Evolutionary conservation across 352 stramenopile genomes (phyloP), one percentile per base, ranked within the genome.

Genomic region (Phytopythium vexans): DNA sequence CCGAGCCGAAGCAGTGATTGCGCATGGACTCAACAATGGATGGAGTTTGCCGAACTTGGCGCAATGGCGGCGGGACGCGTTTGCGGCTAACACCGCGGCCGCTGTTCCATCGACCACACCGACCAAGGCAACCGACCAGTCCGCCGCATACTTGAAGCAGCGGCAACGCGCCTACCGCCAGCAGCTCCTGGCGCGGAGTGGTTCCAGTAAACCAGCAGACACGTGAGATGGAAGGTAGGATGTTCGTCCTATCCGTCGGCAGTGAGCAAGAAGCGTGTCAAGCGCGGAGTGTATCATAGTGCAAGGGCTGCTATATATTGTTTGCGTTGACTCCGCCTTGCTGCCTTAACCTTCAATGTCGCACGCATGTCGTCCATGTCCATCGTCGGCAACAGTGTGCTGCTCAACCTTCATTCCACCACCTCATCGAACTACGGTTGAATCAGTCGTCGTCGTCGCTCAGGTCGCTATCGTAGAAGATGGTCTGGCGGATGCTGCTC

Each of bases 391-490:
- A 27, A 27, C 21, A 27, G 21, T 27, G 21, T 27, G 21, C 21
- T 27, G 21, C 2, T 27, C 21, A 27, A 27, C 2, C 21, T 27
- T 27, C 21, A 27, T 27, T 27, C 21, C 21, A 27, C 21, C 21
- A 27, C 21, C 21, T 27, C 21, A 27, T 27, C 21, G 21, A 27
- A 27, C 21, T 27, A 27, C 21, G 21, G 21, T 27, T 27, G 21
- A 27, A 27, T 27, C 80, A 82, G 45, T 76, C 64, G 52, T 90
- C 80, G 38, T 93, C 83, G 43, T 91, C 78, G 43, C 86, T 77
- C 53, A 93, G 56, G 60, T 91, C 83, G 62, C 83, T 93, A 58
- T 91, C 83, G 63, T 93, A 93, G 62, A 80, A 93, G 47, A 91
- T 87, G 50, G 74, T 88, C 68, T 93, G 83, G 2, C 81, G 80